Percentiles rank a stretch among this genome's conserved stretches.
Evolutionary conservation across 371 early-diverging fungal species (phyloP).

Genomic region (Phascolomyces articulosus): DNA sequence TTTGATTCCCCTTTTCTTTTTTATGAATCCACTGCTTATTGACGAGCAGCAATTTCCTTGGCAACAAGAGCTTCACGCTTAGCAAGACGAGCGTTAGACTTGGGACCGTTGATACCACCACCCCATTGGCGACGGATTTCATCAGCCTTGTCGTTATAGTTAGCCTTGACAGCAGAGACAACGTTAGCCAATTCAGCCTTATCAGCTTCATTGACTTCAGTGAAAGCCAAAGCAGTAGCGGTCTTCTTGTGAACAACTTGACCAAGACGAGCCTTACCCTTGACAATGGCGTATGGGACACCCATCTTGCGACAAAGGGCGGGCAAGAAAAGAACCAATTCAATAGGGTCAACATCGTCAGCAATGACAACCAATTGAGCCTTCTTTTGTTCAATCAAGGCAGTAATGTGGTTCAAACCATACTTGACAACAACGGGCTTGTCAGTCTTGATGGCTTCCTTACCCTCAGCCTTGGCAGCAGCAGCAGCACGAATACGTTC

Average conservation of each 20-base stretch:
- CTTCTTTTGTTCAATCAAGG: constrained; percentile 98
- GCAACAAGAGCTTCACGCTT: constrained; percentile 80
- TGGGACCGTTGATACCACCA: constrained; percentile 96
- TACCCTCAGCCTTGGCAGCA: constrained; percentile 83
- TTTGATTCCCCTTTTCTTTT: background rate
- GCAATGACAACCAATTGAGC: constrained; percentile 99
- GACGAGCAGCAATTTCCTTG: constrained; percentile 64
- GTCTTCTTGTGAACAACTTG: constrained; percentile 99
- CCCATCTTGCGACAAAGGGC: constrained; percentile 99
- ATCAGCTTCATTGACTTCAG: constrained; percentile 96
- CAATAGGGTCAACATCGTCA: constrained; percentile 99
- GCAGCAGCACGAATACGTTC: constrained; percentile 88
- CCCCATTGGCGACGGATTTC: constrained; percentile 94
- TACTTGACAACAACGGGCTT: constrained; percentile 98
- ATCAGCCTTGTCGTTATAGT: constrained; percentile 93
- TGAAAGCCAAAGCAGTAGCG: constrained; percentile 95
- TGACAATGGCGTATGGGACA: constrained; percentile 99
- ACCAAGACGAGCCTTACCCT: constrained; percentile 98
- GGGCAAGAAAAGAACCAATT: constrained; percentile 98
- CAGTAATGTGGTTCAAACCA: constrained; percentile 99
- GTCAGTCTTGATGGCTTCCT: constrained; percentile 86
- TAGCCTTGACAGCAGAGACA: constrained; percentile 91
- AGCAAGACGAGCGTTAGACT: constrained; percentile 83
- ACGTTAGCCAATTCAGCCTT: constrained; percentile 89
- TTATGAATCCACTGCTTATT: constrained; percentile 27